Evolutionary conservation across 1,284 basidiomycete species (phyloP).

Genomic region (Rhizopogon hawkerae): DNA sequence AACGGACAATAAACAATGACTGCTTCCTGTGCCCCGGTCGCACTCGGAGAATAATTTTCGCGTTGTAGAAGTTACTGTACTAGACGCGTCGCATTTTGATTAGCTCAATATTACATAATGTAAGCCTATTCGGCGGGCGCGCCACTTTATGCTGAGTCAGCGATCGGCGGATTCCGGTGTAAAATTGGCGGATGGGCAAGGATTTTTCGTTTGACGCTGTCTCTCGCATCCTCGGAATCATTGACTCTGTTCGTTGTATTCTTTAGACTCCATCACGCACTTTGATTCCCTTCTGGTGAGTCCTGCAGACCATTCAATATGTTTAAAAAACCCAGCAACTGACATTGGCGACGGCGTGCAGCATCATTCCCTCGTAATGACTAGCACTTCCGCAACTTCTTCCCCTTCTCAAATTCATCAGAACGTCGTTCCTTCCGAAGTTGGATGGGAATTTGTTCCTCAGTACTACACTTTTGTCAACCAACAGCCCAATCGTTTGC

Average conservation of each 20-base stretch:
- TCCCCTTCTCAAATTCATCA: constrained; percentile 27
- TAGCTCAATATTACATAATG: no score
- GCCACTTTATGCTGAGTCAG: constrained; percentile 22
- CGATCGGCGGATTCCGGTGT: constrained; percentile 23
- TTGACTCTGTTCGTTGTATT: constrained; percentile 26
- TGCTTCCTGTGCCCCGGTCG: no score
- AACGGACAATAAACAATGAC: no score
- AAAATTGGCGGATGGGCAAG: constrained; percentile 19
- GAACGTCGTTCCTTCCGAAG: constrained; percentile 75
- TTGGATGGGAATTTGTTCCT: constrained; percentile 95
- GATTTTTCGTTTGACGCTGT: constrained; percentile 15
- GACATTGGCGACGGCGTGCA: constrained; percentile 8
- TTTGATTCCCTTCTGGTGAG: constrained; percentile 26
- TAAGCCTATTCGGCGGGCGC: neutral
- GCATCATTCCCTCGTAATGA: constrained; percentile 27
- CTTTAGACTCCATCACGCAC: constrained; percentile 32
- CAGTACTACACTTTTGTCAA: constrained; percentile 98
- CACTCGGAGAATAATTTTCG: no score
- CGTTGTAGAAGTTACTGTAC: no score
- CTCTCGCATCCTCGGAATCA: constrained; percentile 13
- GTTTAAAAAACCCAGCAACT: neutral
- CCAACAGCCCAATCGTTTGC: constrained; percentile 92
- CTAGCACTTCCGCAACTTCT: constrained; percentile 22
- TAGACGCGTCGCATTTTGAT: no score
- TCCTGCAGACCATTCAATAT: neutral